Base-by-base conservation (phyloP, 805 yeast species). In the Clavispora asparagi region DNA sequence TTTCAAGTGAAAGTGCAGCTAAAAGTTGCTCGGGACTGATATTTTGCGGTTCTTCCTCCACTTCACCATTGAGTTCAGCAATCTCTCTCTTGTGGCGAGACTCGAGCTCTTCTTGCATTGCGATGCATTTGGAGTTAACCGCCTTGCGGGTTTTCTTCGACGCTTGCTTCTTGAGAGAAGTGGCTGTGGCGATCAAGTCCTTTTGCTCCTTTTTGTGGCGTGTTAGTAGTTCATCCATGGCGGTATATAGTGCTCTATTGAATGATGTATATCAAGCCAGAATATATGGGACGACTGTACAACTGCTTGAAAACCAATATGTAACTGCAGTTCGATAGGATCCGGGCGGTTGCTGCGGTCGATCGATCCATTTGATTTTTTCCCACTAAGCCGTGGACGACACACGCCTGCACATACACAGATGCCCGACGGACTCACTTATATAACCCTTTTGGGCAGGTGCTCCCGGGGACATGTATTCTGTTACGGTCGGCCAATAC, bases 101-200 rank as follows among this genome's bases (percentile, higher is more conserved):
- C 47, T 77, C 77, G 56, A 88, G 60, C 10, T 73, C 78, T 2
- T 65, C 65, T 56, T 86, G 88, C 68, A 88, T 54, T 39, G 74
- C 78, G 35, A 71, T 71, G 54, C 91, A 83, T 56, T 79, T 78
- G 44, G 71, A 71, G 52, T 73, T 63, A 9, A 88, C 83, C 49
- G 79, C 81, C 62, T 85, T 86, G 55, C 85, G 78, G 42, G 83
- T 86, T 41, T 89, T 83, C 59, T 88, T 87, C 14, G 88, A 81
- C 2, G 92, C 91, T 63, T 84, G 92, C 57, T 87, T 87, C 67
- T 85, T 87, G 74, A 90, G 65, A 1, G 86, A 84, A 2, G 95
- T 88, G 28, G 81, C 71, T 28, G 78, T 75, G 9, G 86, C 84
- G 17, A 78, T 71, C 48, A 88, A 68, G 47, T 88, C 90, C 51